Conservation (phyloP, 805 yeast species). For the Jamesozyma hellenica region DNA sequence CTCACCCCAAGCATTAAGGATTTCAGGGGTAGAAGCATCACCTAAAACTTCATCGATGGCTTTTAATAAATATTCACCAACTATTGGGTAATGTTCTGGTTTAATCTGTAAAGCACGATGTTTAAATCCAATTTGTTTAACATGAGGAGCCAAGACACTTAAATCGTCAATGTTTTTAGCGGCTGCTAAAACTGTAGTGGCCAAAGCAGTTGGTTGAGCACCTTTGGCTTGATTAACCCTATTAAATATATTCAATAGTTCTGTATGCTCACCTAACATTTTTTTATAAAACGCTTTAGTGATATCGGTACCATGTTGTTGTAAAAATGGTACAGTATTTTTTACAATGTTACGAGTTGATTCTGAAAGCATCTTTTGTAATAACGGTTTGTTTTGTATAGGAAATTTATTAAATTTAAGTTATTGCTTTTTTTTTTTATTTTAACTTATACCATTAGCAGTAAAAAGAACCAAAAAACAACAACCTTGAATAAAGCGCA, state of each 20-base stretch:
- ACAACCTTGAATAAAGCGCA: too few species aligned
- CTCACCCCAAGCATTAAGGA: conserved; percentile 52
- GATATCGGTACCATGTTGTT: conserved; percentile 43
- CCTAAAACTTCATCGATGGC: conserved; percentile 50
- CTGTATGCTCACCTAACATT: conserved; percentile 46
- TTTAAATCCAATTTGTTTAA: conserved; percentile 50
- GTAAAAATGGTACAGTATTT: conserved; percentile 47
- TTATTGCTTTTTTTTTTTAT: too few species aligned
- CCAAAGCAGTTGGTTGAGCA: conserved; percentile 55
- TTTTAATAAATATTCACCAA: conserved; percentile 45
- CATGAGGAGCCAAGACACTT: conserved; percentile 42
- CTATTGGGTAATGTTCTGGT: conserved; percentile 59
- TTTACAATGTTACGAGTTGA: conserved; percentile 32
- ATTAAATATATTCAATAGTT: conserved; percentile 53
- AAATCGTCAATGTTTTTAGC: conserved; percentile 55
- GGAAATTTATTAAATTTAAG: too few species aligned
- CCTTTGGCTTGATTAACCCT: conserved; percentile 43
- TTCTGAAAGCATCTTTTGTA: conserved; percentile 21
- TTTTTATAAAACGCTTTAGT: conserved; percentile 45
- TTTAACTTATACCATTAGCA: too few species aligned
- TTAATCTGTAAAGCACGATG: conserved; percentile 55
- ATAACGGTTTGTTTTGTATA: too few species aligned
- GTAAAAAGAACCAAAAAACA: too few species aligned
- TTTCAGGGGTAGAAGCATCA: conserved; percentile 47
- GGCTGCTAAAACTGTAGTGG: conserved; percentile 49